Conservation (phyloP, 2,329 filamentous ascomycete species). For the Fusarium sterilihyphosum region DNA sequence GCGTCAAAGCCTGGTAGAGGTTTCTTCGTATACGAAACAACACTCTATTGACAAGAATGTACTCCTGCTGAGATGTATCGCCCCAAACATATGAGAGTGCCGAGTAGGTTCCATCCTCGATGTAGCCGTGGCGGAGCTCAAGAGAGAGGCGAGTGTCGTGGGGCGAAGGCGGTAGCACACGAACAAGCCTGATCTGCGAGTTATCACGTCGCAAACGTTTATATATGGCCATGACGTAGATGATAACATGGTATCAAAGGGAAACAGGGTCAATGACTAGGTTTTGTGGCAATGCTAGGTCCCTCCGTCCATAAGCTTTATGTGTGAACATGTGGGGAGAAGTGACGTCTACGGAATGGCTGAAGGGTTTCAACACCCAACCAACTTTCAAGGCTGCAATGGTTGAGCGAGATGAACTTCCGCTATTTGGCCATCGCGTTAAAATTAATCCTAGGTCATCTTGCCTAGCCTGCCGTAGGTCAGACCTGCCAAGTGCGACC, state of each 20-base stretch:
- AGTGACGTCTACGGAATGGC: neutral
- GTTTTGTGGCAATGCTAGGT: no score
- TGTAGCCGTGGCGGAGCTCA: neutral
- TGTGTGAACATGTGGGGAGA: neutral
- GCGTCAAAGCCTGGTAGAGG: neutral
- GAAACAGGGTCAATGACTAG: no score
- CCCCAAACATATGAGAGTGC: neutral
- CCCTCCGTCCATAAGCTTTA: neutral
- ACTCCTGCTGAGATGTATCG: neutral
- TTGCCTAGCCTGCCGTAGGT: neutral
- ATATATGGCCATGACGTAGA: neutral
- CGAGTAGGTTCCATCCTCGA: neutral
- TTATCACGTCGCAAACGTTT: neutral
- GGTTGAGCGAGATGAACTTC: neutral
- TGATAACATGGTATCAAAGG: neutral
- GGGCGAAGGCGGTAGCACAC: neutral
- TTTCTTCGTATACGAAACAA: neutral
- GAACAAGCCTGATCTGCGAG: neutral
- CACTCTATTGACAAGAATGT: neutral
- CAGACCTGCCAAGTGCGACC: neutral
- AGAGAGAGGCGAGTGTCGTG: neutral
- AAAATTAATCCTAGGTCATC: neutral
- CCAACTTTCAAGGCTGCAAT: neutral
- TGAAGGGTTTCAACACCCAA: neutral
- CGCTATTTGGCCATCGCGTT: accelerated